Evolutionary conservation across 176 grass and related monocot genomes (phyloP).

Genomic region (Eleusine coracana): DNA sequence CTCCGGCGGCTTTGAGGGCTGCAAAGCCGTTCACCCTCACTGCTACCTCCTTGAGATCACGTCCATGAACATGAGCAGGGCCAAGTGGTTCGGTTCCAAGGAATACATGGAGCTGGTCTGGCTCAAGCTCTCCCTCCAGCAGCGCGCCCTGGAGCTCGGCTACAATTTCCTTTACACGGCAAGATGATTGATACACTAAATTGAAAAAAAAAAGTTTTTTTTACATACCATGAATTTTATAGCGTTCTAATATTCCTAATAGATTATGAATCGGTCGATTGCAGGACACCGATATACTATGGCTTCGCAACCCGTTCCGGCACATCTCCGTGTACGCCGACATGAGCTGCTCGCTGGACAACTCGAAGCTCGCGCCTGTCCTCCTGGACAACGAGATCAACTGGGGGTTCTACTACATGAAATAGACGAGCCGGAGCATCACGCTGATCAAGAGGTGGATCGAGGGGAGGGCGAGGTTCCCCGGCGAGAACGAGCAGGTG

Average conservation of each 20-base stretch:
- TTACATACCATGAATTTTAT: no score
- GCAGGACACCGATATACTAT: conserved; percentile 58
- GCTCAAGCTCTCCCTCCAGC: conserved; percentile 58
- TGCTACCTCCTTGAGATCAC: conserved; percentile 60
- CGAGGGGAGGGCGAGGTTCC: conserved; percentile 29
- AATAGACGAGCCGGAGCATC: conserved; percentile 37
- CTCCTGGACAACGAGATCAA: conserved; percentile 52
- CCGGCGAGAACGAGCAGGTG: conserved; percentile 42
- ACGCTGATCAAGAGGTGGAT: conserved; percentile 44
- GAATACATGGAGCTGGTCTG: conserved; percentile 72
- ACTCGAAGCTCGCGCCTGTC: conserved; percentile 8
- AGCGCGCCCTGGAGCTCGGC: conserved; percentile 54
- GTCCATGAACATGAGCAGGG: conserved; percentile 28
- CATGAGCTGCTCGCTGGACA: conserved; percentile 46
- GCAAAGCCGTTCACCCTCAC: conserved; percentile 61
- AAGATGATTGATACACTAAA: background rate
- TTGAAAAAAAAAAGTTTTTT: background rate
- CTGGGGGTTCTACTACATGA: conserved; percentile 57
- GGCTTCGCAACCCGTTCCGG: conserved; percentile 57
- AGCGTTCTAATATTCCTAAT: no score
- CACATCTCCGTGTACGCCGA: conserved; percentile 42
- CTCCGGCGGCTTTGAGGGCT: conserved; percentile 39
- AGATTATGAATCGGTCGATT: background rate
- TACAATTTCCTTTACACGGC: conserved; percentile 78
- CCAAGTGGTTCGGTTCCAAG: conserved; percentile 49